phyloP scores from a whole-genome alignment of 2,329 filamentous ascomycete genomes.

The Apiospora marii region DNA sequence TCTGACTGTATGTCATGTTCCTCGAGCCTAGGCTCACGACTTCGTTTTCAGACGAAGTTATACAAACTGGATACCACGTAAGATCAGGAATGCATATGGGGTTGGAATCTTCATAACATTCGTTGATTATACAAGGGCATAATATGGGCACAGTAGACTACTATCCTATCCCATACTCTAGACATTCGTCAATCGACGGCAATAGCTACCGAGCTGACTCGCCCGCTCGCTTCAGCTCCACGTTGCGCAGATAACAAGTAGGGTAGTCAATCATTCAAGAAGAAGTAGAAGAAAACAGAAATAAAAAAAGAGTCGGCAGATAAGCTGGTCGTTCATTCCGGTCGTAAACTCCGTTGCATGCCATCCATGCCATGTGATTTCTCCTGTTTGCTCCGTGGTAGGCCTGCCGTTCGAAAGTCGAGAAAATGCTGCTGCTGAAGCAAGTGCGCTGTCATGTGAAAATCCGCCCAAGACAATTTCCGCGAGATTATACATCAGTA shows the following conservation, averaged over 20 bases:
- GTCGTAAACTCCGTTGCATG: conserved; percentile 11
- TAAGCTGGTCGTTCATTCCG: not conserved
- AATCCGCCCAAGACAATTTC: not conserved
- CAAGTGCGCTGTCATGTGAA: not conserved
- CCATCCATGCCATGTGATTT: not conserved
- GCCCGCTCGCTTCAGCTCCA: conserved; percentile 1
- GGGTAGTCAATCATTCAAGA: conserved; percentile 10
- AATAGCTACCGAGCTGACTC: not conserved
- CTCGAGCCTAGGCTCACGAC: not conserved
- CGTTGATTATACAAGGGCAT: not conserved
- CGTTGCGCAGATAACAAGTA: not conserved
- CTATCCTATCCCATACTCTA: not conserved
- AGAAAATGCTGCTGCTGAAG: conserved; percentile 8
- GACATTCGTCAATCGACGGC: not conserved
- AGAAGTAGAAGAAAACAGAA: not conserved
- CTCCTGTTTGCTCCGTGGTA: conserved; percentile 12
- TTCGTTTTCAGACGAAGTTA: not conserved
- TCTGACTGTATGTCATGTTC: not conserved
- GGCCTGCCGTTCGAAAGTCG: not conserved
- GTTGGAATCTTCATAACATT: not conserved
- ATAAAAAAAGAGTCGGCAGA: not conserved
- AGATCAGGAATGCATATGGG: not conserved
- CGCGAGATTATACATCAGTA: not conserved
- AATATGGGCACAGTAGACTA: not conserved
- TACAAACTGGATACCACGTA: not conserved